Evolutionary conservation across 2,329 filamentous ascomycete genomes (phyloP).

Genomic region (Penicillium decumbens): DNA sequence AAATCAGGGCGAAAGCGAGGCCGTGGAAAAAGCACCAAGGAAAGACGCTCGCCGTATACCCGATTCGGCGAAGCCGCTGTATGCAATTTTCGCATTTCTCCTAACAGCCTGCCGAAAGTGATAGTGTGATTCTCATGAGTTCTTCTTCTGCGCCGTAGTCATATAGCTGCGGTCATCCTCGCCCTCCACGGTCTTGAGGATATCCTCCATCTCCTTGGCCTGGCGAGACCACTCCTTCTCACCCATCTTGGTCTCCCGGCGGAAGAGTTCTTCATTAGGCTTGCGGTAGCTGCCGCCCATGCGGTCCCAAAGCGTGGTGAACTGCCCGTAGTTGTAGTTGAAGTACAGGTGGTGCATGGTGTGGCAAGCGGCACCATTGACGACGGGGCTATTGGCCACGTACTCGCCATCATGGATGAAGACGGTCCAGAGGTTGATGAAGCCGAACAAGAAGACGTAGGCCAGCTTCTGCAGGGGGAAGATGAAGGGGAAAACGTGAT

Average conservation of each 20-base stretch:
- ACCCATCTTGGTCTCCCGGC: conserved; percentile 79
- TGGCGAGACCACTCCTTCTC: conserved; percentile 75
- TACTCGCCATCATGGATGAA: conserved; percentile 96
- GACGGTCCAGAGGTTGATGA: conserved; percentile 96
- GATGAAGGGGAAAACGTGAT: conserved; percentile 88
- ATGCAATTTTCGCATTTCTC: background rate
- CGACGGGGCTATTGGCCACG: conserved; percentile 78
- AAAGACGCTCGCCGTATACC: background rate
- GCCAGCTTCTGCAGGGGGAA: conserved; percentile 90
- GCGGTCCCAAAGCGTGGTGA: conserved; percentile 87
- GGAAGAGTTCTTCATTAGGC: conserved; percentile 80
- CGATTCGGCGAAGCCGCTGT: background rate
- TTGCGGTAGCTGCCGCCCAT: conserved; percentile 80
- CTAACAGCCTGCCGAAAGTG: background rate
- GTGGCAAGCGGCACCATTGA: conserved; percentile 97
- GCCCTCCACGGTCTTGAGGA: conserved; percentile 69
- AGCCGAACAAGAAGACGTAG: conserved; percentile 78
- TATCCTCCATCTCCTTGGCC: conserved; percentile 67
- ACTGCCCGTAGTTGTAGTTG: conserved; percentile 93
- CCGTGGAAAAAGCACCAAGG: background rate
- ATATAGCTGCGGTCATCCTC: conserved; percentile 46
- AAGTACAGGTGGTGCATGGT: conserved; percentile 84
- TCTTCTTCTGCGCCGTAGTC: conserved; percentile 37
- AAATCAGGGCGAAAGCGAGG: background rate
- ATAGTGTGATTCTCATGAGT: conserved; percentile 23